phyloP scores from a whole-genome alignment of 345 rosid species.

The Populus tremula region DNA sequence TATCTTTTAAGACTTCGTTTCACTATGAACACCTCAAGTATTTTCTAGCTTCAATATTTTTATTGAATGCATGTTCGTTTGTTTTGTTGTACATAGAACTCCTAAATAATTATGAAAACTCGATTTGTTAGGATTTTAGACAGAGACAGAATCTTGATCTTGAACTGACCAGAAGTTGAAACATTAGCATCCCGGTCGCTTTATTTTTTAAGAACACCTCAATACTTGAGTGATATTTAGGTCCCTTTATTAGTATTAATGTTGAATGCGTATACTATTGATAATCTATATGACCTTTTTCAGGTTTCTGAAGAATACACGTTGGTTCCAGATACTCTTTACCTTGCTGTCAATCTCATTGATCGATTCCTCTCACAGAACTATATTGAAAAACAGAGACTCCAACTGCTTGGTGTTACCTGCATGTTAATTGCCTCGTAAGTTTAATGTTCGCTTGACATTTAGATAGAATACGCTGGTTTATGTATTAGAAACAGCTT shows the following conservation, averaged over 20 bases:
- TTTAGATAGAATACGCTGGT: not conserved
- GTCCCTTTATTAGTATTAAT: not conserved
- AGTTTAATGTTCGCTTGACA: constrained; percentile 32
- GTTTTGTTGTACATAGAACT: not conserved
- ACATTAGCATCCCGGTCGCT: not conserved
- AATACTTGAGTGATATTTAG: not conserved
- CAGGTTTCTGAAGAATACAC: constrained; percentile 92
- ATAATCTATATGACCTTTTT: constrained; percentile 20
- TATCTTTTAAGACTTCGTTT: not conserved
- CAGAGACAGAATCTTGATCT: not conserved
- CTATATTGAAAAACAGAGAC: constrained; percentile 70
- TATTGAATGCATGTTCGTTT: not conserved
- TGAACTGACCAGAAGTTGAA: not conserved
- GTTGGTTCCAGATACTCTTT: constrained; percentile 87
- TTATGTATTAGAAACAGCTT: not conserved
- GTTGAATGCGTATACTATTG: not conserved
- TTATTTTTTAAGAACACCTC: not conserved
- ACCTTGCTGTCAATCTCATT: constrained; percentile 84
- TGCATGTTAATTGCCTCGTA: constrained; percentile 99
- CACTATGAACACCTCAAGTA: not conserved
- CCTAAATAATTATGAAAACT: not conserved
- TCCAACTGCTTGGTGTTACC: constrained; percentile 87
- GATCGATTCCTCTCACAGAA: constrained; percentile 79
- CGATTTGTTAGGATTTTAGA: not conserved
- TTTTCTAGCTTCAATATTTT: not conserved